Evolutionary conservation across 148 eudicot species (phyloP), one percentile per base, ranked within the genome.

Genomic region (Amaranthus hypochondriacus): DNA sequence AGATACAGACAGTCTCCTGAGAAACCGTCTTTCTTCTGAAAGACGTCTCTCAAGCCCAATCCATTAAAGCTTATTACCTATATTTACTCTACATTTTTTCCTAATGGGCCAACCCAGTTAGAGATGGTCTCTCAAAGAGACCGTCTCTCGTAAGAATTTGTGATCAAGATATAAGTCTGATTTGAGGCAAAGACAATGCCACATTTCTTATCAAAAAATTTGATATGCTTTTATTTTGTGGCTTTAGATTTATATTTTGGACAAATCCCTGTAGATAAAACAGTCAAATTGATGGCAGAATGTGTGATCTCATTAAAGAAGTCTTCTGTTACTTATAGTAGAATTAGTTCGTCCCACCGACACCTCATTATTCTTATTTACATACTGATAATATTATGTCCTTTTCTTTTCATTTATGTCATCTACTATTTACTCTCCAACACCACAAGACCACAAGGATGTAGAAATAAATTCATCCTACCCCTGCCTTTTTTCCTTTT

Each of bases 271-370:
- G 2, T 11, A 57, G 49, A 60, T 51, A 42, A 51, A 68, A 60
- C 50, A 28, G 81, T 62, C 48, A 63, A 69, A 58, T 18, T 71
- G 47, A 49, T 57, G 73, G 44, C n/a, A 46, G 62, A 21, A 67
- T 71, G 69, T 54, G 73, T 51, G 18, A 47, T 53, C 59, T 57
- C 73, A 80, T 72, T 81, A 48, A 81, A 62, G 64, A 7, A 65
- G 58, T 52, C 68, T 59, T 48, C 51, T 42, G 28, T 62, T 68
- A 21, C 77, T 21, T 46, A 42, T 56, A 70, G 6, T 8, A 57
- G 10, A 68, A 62, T 58, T 56, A 75, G 71, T 79, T 66, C 71
- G 76, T 71, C 77, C 65, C 76, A 83, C 83, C 80, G 83, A 79
- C 83, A 74, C 56, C 70, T 58, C 65, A 69, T 58, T 78, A 69